Conservation (phyloP, 2,329 filamentous ascomycete genomes). For the Fusarium globosum region DNA sequence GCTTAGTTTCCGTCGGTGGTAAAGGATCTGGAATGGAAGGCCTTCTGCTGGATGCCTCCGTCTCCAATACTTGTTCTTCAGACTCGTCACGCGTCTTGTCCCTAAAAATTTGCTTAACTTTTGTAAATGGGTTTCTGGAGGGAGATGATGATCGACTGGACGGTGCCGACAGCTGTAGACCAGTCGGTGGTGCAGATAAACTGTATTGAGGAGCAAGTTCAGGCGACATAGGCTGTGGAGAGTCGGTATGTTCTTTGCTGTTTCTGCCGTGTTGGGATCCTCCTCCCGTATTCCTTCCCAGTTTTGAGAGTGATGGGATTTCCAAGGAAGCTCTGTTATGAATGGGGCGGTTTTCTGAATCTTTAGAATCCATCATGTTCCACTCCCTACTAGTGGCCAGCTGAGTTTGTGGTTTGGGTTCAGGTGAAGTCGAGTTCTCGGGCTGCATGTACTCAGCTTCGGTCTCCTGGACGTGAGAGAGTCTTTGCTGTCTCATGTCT, state of each 20-base stretch:
- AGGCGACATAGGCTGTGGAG: constrained; percentile 63
- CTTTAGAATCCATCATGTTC: constrained; percentile 55
- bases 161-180: constrained; percentile 71
- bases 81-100: constrained; percentile 62
- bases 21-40: constrained; percentile 45
- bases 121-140: constrained; percentile 66
- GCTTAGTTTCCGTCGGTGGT: constrained; percentile 47
- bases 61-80: constrained; percentile 48
- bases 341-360: constrained; percentile 50
- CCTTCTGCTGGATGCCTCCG: constrained; percentile 48
- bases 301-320: constrained; percentile 42
- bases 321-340: constrained; percentile 36
- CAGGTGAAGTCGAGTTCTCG: constrained; percentile 49
- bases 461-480: constrained; percentile 47
- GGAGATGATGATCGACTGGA: constrained; percentile 74
- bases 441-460: constrained; percentile 51
- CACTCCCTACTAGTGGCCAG: constrained; percentile 49
- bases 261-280: constrained; percentile 55
- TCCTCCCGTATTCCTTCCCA: constrained; percentile 60
- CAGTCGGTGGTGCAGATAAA: constrained; percentile 67
- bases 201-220: constrained; percentile 60
- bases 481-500: constrained; percentile 58
- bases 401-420: constrained; percentile 44
- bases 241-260: constrained; percentile 57
- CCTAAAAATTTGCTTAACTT: constrained; percentile 66